phyloP scores from a whole-genome alignment of 192 early-diverging fungal species.

The Diversispora epigaea region DNA sequence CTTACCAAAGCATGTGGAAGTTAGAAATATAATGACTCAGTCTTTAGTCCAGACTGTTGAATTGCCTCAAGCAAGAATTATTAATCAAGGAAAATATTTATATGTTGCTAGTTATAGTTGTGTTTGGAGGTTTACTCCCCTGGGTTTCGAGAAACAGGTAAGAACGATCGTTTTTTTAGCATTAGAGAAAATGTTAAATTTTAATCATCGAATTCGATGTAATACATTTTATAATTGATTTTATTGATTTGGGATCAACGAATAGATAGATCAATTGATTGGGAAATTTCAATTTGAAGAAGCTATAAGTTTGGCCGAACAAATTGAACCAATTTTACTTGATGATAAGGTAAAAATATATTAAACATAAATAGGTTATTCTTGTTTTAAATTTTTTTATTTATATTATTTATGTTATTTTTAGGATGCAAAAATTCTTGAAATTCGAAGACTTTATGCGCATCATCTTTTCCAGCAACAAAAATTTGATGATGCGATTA shows the following conservation, averaged over 20 bases:
- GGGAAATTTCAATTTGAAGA: slow-evolving; percentile 69
- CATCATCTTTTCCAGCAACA: slow-evolving; percentile 67
- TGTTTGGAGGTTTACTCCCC: slow-evolving; percentile 72
- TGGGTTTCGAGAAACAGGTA: slow-evolving; percentile 56
- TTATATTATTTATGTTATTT: no score
- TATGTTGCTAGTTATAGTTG: slow-evolving; percentile 66
- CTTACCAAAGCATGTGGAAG: slow-evolving; percentile 69
- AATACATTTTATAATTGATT: slow-evolving; percentile 6
- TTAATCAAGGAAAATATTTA: slow-evolving; percentile 71
- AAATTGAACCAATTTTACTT: slow-evolving; percentile 70
- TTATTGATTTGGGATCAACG: slow-evolving; percentile 39
- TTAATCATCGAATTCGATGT: background rate
- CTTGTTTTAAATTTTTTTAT: no score
- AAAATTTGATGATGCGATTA: slow-evolving; percentile 67
- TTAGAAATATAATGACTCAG: slow-evolving; percentile 81
- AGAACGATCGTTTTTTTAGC: no score
- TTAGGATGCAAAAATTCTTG: slow-evolving; percentile 58
- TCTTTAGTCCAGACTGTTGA: slow-evolving; percentile 80
- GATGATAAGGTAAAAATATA: slow-evolving; percentile 54
- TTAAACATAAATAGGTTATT: background rate
- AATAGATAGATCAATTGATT: slow-evolving; percentile 72
- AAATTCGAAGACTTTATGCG: slow-evolving; percentile 66
- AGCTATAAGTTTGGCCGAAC: slow-evolving; percentile 71
- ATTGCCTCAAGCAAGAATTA: slow-evolving; percentile 62
- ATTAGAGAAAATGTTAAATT: no score